phyloP scores from a whole-genome alignment of 495 filamentous ascomycete genomes.

The Darksidea phi region DNA sequence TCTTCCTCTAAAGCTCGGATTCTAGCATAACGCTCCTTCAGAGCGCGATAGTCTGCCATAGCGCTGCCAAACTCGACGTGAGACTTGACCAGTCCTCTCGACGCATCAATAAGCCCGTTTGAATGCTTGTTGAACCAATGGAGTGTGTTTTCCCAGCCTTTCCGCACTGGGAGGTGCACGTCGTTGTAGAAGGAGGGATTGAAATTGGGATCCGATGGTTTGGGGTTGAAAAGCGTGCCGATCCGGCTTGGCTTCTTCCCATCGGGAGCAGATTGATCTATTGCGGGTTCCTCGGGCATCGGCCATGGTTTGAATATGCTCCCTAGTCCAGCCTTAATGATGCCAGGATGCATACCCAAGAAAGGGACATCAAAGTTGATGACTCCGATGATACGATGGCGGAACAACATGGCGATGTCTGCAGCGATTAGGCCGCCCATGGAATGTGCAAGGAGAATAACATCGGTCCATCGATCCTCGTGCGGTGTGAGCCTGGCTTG shows the following conservation, averaged over 20 bases:
- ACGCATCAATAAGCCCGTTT: slow-evolving; percentile 64
- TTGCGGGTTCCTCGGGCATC: slow-evolving; percentile 11
- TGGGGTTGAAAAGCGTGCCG: slow-evolving; percentile 33
- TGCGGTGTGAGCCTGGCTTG: slow-evolving; percentile 75
- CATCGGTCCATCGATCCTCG: slow-evolving; percentile 69
- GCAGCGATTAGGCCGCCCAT: slow-evolving; percentile 85
- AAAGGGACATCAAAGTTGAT: slow-evolving; percentile 87
- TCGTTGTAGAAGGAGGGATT: slow-evolving; percentile 76
- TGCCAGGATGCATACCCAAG: slow-evolving; percentile 83
- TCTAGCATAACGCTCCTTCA: slow-evolving; percentile 66
- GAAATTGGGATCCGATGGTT: slow-evolving; percentile 59
- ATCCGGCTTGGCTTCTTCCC: slow-evolving; percentile 22
- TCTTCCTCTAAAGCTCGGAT: slow-evolving; percentile 70
- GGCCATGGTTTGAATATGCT: slow-evolving; percentile 67
- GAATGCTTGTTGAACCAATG: slow-evolving; percentile 82
- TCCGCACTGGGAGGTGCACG: slow-evolving; percentile 59
- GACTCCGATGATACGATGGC: slow-evolving; percentile 78
- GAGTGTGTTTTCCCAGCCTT: slow-evolving; percentile 62
- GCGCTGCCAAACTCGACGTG: slow-evolving; percentile 80
- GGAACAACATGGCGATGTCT: slow-evolving; percentile 70
- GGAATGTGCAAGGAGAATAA: slow-evolving; percentile 83
- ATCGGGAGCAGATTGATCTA: slow-evolving; percentile 22
- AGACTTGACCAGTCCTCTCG: slow-evolving; percentile 70
- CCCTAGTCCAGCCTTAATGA: slow-evolving; percentile 73
- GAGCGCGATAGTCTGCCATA: slow-evolving; percentile 69